phyloP scores from a whole-genome alignment of 1,139 yeast genomes.

The Nakaseomyces delphensis region DNA sequence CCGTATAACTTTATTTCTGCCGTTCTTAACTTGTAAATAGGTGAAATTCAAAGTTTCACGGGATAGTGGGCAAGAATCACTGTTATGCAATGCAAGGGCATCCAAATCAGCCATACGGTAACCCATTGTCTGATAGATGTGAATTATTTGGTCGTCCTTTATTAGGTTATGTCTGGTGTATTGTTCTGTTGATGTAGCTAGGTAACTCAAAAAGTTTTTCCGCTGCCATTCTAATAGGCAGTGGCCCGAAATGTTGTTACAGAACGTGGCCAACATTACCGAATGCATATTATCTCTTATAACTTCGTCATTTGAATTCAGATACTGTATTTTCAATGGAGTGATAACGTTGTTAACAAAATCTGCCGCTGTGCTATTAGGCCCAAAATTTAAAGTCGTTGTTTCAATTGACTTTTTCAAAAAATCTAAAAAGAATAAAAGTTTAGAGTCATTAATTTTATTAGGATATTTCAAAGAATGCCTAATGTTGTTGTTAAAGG shows the following conservation, averaged over 20 bases:
- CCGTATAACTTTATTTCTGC: conserved; percentile 8
- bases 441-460: conserved; percentile 18
- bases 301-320: conserved; percentile 11
- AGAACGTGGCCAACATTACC: conserved; percentile 17
- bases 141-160: conserved; percentile 16
- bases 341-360: conserved; percentile 12
- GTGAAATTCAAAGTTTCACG: conserved; percentile 19
- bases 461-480: conserved; percentile 10
- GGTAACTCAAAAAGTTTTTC: conserved; percentile 13
- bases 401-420: conserved; percentile 17
- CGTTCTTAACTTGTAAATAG: conserved; percentile 17
- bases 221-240: conserved; percentile 20
- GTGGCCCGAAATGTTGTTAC: conserved; percentile 9
- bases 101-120: conserved; percentile 2
- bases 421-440: conserved; percentile 21
- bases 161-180: conserved; percentile 14
- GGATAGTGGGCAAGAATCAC: conserved; percentile 12
- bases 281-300: conserved; percentile 24
- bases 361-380: not conserved
- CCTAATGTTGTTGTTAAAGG: conserved; percentile 12
- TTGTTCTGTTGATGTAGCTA: conserved; percentile 15
- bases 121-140: conserved; percentile 8
- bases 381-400: conserved; percentile 6
- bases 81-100: not conserved
- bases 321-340: conserved; percentile 14